These are phyloP conservation scores for Boletus bicolor DNA, from an alignment of 768 basidiomycete genomes.

Conservation along the genomic window DNA sequence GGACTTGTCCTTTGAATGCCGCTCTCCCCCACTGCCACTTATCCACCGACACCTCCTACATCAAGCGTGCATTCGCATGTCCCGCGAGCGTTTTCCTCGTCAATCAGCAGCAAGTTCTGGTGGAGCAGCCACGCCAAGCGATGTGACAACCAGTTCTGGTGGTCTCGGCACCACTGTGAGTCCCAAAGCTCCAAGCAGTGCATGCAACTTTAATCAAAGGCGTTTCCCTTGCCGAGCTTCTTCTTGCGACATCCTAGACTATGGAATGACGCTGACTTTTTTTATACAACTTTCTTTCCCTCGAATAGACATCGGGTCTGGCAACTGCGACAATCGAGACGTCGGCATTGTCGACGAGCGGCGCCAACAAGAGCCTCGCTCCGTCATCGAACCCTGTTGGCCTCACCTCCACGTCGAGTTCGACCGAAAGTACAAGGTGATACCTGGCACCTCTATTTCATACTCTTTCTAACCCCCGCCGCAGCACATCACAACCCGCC, in stretches of 20 bases:
- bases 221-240: background rate
- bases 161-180: background rate
- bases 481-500: constrained; percentile 5
- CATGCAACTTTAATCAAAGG: background rate
- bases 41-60: background rate
- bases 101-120: background rate
- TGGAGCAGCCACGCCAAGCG: background rate
- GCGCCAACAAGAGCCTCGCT: background rate
- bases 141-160: background rate
- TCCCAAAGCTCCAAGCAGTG: background rate
- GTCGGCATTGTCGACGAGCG: background rate
- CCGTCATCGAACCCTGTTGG: background rate
- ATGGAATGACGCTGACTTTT: background rate
- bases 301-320: background rate
- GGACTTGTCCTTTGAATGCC: background rate
- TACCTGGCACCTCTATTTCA: background rate
- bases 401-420: background rate
- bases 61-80: background rate
- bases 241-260: background rate
- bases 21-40: background rate
- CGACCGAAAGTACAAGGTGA: constrained; percentile 18
- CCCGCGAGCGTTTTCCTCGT: background rate
- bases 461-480: background rate
- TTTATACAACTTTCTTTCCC: too few relatives aligned
- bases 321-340: background rate